phyloP scores from a whole-genome alignment of 768 basidiomycete genomes.

The Suillus sp. region DNA sequence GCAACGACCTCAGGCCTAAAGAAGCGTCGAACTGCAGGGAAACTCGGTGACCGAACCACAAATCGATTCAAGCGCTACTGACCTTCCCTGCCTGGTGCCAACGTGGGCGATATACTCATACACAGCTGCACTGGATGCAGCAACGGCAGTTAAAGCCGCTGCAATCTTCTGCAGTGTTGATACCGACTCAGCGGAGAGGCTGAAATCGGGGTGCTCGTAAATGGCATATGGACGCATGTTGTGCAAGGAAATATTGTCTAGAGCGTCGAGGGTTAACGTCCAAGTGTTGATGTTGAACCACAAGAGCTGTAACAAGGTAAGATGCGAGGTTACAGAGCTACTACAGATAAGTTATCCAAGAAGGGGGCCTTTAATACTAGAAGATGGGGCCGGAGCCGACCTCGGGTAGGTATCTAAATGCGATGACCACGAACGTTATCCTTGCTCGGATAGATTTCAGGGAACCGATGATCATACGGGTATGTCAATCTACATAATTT shows the following conservation, averaged over 20 bases:
- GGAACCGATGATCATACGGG: neutral
- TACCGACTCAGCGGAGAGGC: constrained; percentile 25
- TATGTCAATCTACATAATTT: neutral
- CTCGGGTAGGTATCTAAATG: neutral
- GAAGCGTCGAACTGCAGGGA: neutral
- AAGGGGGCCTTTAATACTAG: neutral
- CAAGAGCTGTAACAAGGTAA: constrained; percentile 4
- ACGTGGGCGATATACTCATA: constrained; percentile 29
- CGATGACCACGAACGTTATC: constrained; percentile 3
- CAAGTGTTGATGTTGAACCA: neutral
- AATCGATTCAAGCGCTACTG: neutral
- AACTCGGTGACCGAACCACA: neutral
- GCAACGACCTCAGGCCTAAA: neutral
- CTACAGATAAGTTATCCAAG: neutral
- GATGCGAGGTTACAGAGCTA: neutral
- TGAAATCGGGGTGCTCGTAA: constrained; percentile 36
- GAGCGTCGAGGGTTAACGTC: neutral
- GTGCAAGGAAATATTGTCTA: neutral
- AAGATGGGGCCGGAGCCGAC: neutral
- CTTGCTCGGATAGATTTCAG: constrained; percentile 1
- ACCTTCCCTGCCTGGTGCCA: constrained; percentile 23
- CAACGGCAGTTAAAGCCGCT: constrained; percentile 31
- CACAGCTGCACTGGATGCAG: constrained; percentile 35
- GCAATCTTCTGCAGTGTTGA: constrained; percentile 28
- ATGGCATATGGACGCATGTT: constrained; percentile 35